Evolutionary conservation across 1,139 yeast genomes (phyloP).

Genomic region (Hansenula anomala): DNA sequence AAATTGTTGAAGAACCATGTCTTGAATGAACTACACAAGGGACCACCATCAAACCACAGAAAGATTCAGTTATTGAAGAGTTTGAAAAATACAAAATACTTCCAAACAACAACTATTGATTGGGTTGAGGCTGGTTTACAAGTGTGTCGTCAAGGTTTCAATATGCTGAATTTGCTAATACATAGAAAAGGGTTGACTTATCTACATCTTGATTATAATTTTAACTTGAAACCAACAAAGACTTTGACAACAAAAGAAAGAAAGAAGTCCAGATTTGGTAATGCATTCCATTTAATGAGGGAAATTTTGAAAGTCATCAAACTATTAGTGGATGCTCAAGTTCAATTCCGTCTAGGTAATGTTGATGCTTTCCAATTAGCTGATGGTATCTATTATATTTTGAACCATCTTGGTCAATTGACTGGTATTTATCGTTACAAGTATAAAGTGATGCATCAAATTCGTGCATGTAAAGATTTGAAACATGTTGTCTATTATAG

Average conservation of each 20-base stretch:
- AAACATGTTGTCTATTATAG: conserved; percentile 85
- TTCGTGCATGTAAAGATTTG: conserved; percentile 90
- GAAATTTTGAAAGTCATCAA: conserved; percentile 82
- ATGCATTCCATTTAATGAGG: conserved; percentile 90
- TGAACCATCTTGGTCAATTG: conserved; percentile 91
- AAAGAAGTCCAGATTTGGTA: conserved; percentile 92
- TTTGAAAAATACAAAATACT: conserved; percentile 75
- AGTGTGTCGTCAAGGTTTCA: conserved; percentile 88
- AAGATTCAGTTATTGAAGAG: conserved; percentile 61
- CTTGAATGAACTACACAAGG: conserved; percentile 60
- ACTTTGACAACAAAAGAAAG: conserved; percentile 95
- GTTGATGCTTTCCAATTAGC: conserved; percentile 93
- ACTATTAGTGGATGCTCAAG: conserved; percentile 88
- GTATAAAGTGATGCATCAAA: conserved; percentile 97
- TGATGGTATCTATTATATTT: conserved; percentile 85
- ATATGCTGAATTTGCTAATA: conserved; percentile 84
- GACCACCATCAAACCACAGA: conserved; percentile 34
- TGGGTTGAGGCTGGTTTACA: conserved; percentile 99
- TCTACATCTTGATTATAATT: conserved; percentile 90
- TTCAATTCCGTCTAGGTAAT: conserved; percentile 83
- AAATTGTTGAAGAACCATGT: conserved; percentile 74
- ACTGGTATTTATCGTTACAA: conserved; percentile 97
- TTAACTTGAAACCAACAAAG: conserved; percentile 93
- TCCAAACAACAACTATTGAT: conserved; percentile 87
- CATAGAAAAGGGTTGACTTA: conserved; percentile 92